Evolutionary conservation across 148 eudicot genomes (phyloP).

Genomic region (Suaeda aralocaspica): DNA sequence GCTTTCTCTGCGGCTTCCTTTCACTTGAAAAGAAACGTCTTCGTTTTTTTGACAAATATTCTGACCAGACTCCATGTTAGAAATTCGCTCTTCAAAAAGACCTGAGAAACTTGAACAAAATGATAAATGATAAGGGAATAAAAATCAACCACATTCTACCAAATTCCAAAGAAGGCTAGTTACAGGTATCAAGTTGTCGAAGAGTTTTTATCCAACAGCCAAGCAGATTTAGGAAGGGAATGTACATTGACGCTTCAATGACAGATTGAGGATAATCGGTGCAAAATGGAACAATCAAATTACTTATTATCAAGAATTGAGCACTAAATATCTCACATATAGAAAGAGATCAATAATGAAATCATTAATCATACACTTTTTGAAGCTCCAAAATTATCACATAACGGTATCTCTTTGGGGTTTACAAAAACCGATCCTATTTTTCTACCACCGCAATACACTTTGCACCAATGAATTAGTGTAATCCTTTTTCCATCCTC

Average conservation of each 20-base stretch:
- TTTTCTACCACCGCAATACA: background rate
- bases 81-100: constrained; percentile 49
- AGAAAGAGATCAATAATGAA: too few relatives aligned
- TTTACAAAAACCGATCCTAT: background rate
- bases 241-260: background rate
- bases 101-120: constrained; percentile 78
- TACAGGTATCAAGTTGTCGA: background rate
- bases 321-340: background rate
- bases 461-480: background rate
- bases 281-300: background rate
- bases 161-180: constrained; percentile 3
- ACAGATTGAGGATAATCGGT: constrained; percentile 5
- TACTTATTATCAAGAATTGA: background rate
- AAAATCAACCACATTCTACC: background rate
- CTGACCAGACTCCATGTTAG: constrained; percentile 34
- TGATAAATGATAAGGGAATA: constrained; percentile 40
- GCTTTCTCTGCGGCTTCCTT: constrained; percentile 34
- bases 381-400: too few relatives aligned
- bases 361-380: too few relatives aligned
- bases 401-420: background rate
- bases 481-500: background rate
- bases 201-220: background rate
- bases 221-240: background rate
- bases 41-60: constrained; percentile 35
- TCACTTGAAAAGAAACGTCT: constrained; percentile 30